A percentile compares a stretch with the other conserved stretches of the same genome.
Evolutionary conservation across 129 eudicot genomes (phyloP).

Genomic region (Helianthus annuus): DNA sequence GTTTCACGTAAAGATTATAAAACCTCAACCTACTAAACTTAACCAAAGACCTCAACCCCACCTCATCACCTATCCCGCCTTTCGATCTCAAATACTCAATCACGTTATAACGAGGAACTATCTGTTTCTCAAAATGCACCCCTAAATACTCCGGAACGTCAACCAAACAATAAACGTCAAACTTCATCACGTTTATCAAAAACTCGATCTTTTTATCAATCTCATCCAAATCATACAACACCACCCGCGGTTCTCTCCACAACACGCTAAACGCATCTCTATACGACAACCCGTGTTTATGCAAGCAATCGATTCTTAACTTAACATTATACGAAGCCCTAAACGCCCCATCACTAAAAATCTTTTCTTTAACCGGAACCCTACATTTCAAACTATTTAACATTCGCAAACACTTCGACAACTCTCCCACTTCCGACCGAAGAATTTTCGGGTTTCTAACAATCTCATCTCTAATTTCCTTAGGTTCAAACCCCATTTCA

Average conservation of each 20-base stretch:
- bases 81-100: slow-evolving; percentile 74
- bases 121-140: slow-evolving; percentile 74
- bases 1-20: slow-evolving; percentile 90
- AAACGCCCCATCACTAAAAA: slow-evolving; percentile 55
- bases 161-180: slow-evolving; percentile 58
- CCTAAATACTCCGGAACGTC: slow-evolving; percentile 91
- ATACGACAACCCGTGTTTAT: slow-evolving; percentile 62
- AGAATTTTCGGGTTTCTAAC: slow-evolving; percentile 64
- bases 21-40: slow-evolving; percentile 74
- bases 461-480: slow-evolving; percentile 53
- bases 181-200: slow-evolving; percentile 56
- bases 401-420: slow-evolving; percentile 66
- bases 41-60: slow-evolving; percentile 62
- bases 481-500: slow-evolving; percentile 50
- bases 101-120: slow-evolving; percentile 82
- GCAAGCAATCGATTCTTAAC: slow-evolving; percentile 74
- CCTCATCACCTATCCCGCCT: slow-evolving; percentile 75
- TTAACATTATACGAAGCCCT: slow-evolving; percentile 69
- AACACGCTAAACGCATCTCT: slow-evolving; percentile 71
- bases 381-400: slow-evolving; percentile 69
- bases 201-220: slow-evolving; percentile 74
- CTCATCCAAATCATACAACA: slow-evolving; percentile 58
- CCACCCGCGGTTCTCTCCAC: slow-evolving; percentile 79
- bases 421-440: slow-evolving; percentile 76
- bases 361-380: slow-evolving; percentile 50